Conservation (phyloP, 768 basidiomycete genomes). For the Tulasnella sp. region DNA sequence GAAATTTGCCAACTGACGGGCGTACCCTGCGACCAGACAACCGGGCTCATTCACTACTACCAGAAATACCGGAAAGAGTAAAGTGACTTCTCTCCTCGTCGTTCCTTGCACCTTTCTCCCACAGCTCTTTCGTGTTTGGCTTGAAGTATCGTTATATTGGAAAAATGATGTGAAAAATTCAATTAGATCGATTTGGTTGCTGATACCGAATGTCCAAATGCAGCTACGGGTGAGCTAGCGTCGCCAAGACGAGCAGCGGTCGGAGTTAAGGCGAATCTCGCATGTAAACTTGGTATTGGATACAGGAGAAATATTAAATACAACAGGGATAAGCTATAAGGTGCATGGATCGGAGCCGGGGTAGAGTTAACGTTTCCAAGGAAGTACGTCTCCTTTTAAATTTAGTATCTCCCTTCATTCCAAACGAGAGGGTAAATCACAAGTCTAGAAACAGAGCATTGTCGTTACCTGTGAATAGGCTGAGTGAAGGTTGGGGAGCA, state of each 20-base stretch:
- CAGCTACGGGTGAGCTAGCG: background rate
- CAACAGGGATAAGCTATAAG: too few relatives aligned
- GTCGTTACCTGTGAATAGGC: background rate
- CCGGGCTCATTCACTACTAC: conserved; percentile 95
- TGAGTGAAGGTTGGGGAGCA: background rate
- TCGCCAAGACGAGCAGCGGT: too few relatives aligned
- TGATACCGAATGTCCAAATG: background rate
- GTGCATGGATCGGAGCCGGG: too few relatives aligned
- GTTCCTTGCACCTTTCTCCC: background rate
- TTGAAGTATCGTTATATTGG: background rate
- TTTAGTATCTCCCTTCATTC: too few relatives aligned
- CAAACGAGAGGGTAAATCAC: too few relatives aligned
- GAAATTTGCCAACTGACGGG: background rate
- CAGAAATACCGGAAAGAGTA: conserved; percentile 60
- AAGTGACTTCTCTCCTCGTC: background rate
- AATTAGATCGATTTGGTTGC: background rate
- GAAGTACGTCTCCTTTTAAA: too few relatives aligned
- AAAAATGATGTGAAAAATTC: conserved; percentile 5
- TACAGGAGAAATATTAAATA: too few relatives aligned
- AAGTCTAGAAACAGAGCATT: background rate
- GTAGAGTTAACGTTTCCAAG: too few relatives aligned
- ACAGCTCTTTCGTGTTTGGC: background rate
- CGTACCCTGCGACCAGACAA: conserved; percentile 51
- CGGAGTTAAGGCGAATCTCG: too few relatives aligned
- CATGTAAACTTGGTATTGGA: too few relatives aligned